Conservation (phyloP, 441 rosid species). For the Gossypium schwendimanii region DNA sequence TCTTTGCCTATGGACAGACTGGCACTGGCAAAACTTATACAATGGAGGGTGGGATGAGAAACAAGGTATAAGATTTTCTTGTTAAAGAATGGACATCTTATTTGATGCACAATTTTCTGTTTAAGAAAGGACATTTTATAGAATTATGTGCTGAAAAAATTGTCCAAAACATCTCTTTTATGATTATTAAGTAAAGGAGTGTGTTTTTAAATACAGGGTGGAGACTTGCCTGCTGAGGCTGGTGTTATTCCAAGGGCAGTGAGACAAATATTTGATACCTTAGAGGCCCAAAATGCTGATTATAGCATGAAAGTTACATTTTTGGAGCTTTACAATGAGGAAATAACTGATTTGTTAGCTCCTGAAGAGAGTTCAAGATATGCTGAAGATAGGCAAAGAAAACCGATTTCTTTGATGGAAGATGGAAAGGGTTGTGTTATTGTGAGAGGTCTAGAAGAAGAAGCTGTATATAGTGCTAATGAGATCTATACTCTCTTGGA, state of each 20-base stretch:
- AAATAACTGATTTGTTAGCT: constrained; percentile 75
- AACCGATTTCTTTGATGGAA: constrained; percentile 78
- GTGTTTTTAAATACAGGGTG: constrained; percentile 40
- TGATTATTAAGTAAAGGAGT: neutral
- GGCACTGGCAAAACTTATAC: constrained; percentile 84
- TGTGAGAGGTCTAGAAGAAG: constrained; percentile 87
- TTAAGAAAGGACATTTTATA: neutral
- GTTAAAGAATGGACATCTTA: neutral
- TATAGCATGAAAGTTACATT: constrained; percentile 89
- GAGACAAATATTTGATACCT: constrained; percentile 67
- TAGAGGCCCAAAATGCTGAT: constrained; percentile 83
- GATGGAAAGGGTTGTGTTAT: constrained; percentile 91
- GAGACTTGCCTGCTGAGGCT: constrained; percentile 88
- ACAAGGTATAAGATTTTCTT: constrained; percentile 39
- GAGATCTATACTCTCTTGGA: constrained; percentile 79
- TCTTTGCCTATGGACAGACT: constrained; percentile 91
- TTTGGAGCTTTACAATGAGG: constrained; percentile 89
- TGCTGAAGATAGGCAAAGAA: constrained; percentile 67
- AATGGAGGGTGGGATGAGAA: constrained; percentile 96
- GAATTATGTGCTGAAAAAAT: neutral
- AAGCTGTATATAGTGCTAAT: constrained; percentile 77
- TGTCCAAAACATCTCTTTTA: neutral
- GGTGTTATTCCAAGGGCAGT: constrained; percentile 94
- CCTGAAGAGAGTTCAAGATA: constrained; percentile 52
- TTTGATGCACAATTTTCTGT: neutral